Evolutionary conservation across 2,329 filamentous ascomycete genomes (phyloP), one percentile per base, ranked within the genome.

Genomic region (Didymellaceae sp.): DNA sequence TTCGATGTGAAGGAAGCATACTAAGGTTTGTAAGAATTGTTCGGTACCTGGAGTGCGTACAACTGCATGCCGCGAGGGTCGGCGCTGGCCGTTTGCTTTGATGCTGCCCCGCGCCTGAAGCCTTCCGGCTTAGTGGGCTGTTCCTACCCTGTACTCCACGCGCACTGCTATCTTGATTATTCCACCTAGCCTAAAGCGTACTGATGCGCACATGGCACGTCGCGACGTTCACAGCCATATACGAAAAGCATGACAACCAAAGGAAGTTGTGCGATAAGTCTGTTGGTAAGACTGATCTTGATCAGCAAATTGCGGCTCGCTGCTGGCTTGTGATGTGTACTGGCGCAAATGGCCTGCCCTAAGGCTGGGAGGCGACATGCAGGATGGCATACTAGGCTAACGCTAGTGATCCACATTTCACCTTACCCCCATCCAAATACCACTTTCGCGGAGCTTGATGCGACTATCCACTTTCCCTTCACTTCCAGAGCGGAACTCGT

Each of bases 391-490:
- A 17, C 37, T 52, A 43, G 42, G 25, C 48, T 46, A 32, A 20
- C 48, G 38, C 48, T 52, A 52, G 32, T 20, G 25, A 16, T 37
- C 48, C 48, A 45, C 35, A 51, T 31, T 26, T 30, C 22, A 50
- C 34, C n/a, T n/a, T 26, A 14, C 28, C 28, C 7, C 11, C 31
- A 10, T 38, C 42, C 48, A 52, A n/a, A n/a, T 33, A 39, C 37
- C 40, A 45, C 32, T 33, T 47, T 55, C 48, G 53, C 54, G 54
- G 55, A 57, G 51, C 34, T 34, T 32, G 14, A 53, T 45, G 46
- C 39, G 45, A 41, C 28, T n/a, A 32, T 37, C 14, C 33, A 28
- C 10, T 8, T 28, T 28, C 7, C 34, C 45, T 41, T 45, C 32
- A 47, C 37, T 37, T 49, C 25, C 31, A 52, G 32, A 42, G 32